A percentile compares a stretch with the other conserved stretches of the same genome.
phyloP scores from a whole-genome alignment of 2,329 filamentous ascomycete genomes.

The Aspergillus sp. region DNA sequence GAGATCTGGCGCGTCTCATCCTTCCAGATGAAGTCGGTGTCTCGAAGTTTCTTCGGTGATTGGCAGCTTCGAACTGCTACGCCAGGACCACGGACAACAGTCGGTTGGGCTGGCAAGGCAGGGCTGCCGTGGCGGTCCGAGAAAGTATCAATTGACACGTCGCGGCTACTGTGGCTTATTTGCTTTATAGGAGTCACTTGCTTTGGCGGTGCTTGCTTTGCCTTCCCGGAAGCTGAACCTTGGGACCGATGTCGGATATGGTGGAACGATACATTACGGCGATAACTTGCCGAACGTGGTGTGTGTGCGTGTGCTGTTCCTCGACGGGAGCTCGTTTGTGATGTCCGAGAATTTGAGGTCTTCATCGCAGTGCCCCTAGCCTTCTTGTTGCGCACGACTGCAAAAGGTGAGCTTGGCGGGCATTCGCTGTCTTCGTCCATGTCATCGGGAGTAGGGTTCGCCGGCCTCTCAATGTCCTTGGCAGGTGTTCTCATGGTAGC shows the following conservation, averaged over 20 bases:
- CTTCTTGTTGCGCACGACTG: conserved; percentile 25
- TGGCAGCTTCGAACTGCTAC: conserved; percentile 20
- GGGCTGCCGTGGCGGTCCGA: conserved; percentile 30
- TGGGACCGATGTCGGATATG: conserved; percentile 43
- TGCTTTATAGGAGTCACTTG: conserved; percentile 10
- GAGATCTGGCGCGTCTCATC: conserved; percentile 81
- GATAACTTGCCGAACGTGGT: conserved; percentile 47
- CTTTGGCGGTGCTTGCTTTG: conserved; percentile 10
- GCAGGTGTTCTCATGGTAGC: conserved; percentile 4
- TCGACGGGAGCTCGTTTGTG: conserved; percentile 42
- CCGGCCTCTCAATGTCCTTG: background rate
- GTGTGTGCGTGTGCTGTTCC: conserved; percentile 27
- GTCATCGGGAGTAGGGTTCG: background rate
- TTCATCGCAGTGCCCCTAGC: conserved; percentile 28
- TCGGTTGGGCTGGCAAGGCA: conserved; percentile 34
- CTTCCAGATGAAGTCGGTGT: conserved; percentile 50
- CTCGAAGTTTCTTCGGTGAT: conserved; percentile 37
- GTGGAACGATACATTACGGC: conserved; percentile 57
- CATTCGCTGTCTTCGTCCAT: background rate
- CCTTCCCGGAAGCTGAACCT: conserved; percentile 19
- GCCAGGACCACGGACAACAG: conserved; percentile 27
- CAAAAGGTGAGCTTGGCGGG: conserved; percentile 23
- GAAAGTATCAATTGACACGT: conserved; percentile 7
- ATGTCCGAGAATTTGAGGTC: conserved; percentile 41
- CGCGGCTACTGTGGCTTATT: conserved; percentile 1